Conservation (phyloP, 1,284 basidiomycete species). For the Pyrrhoderma noxium region DNA sequence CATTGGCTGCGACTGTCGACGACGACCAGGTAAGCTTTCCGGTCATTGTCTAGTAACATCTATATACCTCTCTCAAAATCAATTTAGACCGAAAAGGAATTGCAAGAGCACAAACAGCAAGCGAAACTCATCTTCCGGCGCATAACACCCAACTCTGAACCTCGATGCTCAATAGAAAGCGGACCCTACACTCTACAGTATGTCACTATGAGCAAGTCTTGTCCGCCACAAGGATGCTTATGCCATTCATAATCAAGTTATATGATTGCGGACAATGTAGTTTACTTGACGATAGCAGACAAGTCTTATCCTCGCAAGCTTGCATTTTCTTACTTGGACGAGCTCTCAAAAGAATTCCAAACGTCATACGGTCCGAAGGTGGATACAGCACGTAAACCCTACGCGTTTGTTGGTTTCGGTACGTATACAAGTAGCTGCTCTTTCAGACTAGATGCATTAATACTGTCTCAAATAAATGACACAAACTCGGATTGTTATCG, state of each 20-base stretch:
- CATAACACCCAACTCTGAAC: constrained; percentile 89
- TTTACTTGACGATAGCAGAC: constrained; percentile 94
- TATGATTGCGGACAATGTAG: constrained; percentile 87
- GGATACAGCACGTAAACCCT: constrained; percentile 79
- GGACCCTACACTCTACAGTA: constrained; percentile 92
- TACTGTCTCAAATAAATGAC: too few relatives aligned
- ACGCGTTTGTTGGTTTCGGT: constrained; percentile 96
- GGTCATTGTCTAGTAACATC: background rate
- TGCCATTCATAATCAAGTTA: constrained; percentile 54
- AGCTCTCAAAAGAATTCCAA: constrained; percentile 93
- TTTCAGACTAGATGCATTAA: background rate
- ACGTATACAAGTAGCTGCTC: constrained; percentile 25
- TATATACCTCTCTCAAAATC: constrained; percentile 1
- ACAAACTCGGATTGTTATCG: background rate
- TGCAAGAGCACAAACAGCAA: constrained; percentile 98
- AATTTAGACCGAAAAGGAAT: constrained; percentile 77
- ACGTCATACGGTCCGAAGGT: constrained; percentile 88
- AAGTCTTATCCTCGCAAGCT: constrained; percentile 97
- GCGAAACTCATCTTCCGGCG: constrained; percentile 94
- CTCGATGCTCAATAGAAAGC: constrained; percentile 94
- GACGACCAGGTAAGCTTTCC: constrained; percentile 70
- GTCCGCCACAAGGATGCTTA: background rate
- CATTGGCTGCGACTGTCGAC: constrained; percentile 90
- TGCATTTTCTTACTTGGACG: constrained; percentile 96
- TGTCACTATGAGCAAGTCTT: constrained; percentile 25